These are phyloP conservation scores for Mediolabrus comicus DNA, from an alignment of 108 stramenopile genomes.

Conservation along the genomic window DNA sequence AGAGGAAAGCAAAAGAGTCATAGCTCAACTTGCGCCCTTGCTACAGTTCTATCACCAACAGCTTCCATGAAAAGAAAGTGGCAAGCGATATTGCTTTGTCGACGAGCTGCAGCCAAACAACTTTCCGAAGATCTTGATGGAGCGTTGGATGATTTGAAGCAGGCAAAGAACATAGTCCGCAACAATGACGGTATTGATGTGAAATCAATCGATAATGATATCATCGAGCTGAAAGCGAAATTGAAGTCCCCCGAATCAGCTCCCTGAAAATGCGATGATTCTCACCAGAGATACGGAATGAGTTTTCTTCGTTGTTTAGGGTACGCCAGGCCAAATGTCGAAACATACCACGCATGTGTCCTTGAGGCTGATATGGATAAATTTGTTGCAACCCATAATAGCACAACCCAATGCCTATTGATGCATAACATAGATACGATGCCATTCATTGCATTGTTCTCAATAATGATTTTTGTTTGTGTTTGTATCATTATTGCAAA, in stretches of 20 bases:
- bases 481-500: constrained; percentile 45
- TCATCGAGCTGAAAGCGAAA: constrained; percentile 2
- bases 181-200: background rate
- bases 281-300: constrained; percentile 26
- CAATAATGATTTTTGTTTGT: background rate
- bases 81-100: constrained; percentile 28
- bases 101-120: constrained; percentile 24
- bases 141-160: background rate
- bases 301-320: constrained; percentile 13
- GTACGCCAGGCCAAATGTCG: constrained; percentile 10
- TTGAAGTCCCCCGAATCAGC: background rate
- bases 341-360: constrained; percentile 58
- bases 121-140: constrained; percentile 4
- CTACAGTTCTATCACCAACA: constrained; percentile 13
- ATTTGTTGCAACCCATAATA: constrained; percentile 63
- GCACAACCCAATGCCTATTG: constrained; percentile 47
- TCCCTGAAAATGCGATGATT: background rate
- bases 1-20: background rate
- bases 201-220: background rate
- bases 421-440: background rate
- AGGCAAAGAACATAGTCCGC: background rate
- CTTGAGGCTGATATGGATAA: constrained; percentile 55
- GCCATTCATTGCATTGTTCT: background rate
- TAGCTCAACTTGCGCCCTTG: constrained; percentile 15
- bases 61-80: constrained; percentile 20